These are phyloP conservation scores for Botryotinia calthae DNA, from an alignment of 2,329 filamentous ascomycete genomes.

Conservation along the genomic window DNA sequence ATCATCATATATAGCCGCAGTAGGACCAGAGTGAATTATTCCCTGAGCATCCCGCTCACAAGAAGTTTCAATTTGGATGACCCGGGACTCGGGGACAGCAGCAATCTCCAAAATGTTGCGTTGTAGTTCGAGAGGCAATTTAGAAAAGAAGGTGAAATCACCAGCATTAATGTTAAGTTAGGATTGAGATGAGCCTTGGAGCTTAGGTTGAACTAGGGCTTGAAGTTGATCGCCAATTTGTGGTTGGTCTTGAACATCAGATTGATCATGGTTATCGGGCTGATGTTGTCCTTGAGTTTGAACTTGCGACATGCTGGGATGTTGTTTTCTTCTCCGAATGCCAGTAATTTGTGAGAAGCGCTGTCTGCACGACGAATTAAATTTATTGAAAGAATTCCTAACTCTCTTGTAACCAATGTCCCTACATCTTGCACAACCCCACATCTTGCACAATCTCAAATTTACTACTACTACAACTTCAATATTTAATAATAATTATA, in stretches of 20 bases:
- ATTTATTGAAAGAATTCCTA: background rate
- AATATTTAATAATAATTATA: too few relatives aligned
- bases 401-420: too few relatives aligned
- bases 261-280: background rate
- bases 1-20: accelerated
- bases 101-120: background rate
- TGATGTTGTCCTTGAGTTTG: background rate
- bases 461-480: too few relatives aligned
- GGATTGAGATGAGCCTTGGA: too few relatives aligned
- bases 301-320: background rate
- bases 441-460: too few relatives aligned
- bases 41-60: background rate
- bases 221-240: background rate
- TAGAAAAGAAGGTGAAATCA: background rate
- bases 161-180: background rate
- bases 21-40: too few relatives aligned
- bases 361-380: too few relatives aligned
- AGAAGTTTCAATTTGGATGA: background rate
- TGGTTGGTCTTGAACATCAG: background rate
- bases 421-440: too few relatives aligned
- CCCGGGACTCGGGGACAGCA: background rate
- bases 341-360: background rate
- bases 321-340: background rate
- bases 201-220: accelerated
- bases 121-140: background rate